Evolutionary conservation across 2,329 filamentous ascomycete species (phyloP).

Genomic region (Sporothrix variecibatus): DNA sequence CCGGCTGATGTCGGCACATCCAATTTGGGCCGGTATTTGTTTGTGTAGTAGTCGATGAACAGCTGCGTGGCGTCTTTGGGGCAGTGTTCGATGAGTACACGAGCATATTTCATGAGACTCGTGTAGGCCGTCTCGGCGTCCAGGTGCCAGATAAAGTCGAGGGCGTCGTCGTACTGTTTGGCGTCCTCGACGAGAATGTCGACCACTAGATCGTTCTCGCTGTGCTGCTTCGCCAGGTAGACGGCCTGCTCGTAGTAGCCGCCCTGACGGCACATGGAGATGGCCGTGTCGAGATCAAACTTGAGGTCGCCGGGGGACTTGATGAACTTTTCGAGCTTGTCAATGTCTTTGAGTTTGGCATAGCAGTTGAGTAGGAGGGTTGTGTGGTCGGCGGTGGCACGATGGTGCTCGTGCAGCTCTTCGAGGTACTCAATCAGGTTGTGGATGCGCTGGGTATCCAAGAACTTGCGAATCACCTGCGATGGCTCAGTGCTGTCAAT

Average conservation of each 20-base stretch:
- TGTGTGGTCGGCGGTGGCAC: constrained; percentile 91
- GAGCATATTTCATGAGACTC: constrained; percentile 92
- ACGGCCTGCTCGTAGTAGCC: constrained; percentile 97
- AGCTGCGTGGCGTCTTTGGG: constrained; percentile 78
- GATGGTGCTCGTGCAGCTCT: constrained; percentile 90
- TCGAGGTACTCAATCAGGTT: constrained; percentile 97
- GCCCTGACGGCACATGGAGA: constrained; percentile 94
- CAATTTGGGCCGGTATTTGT: constrained; percentile 73
- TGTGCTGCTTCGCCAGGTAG: constrained; percentile 90
- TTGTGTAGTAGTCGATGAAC: constrained; percentile 95
- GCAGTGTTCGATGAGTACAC: constrained; percentile 85
- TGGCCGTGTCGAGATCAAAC: constrained; percentile 95
- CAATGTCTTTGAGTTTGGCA: constrained; percentile 94
- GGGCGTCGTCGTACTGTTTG: constrained; percentile 82
- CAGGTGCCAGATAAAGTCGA: constrained; percentile 88
- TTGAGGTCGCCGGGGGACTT: constrained; percentile 92
- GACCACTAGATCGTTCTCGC: constrained; percentile 89
- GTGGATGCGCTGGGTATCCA: constrained; percentile 96
- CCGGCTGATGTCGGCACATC: constrained; percentile 46
- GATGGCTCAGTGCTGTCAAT: constrained; percentile 96
- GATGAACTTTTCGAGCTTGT: constrained; percentile 95
- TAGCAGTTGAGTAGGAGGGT: constrained; percentile 95
- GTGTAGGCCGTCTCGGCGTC: constrained; percentile 78
- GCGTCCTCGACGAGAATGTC: constrained; percentile 96
- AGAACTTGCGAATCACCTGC: constrained; percentile 92